phyloP scores from a whole-genome alignment of 106 monocot species.

The Agapanthus africanus region DNA sequence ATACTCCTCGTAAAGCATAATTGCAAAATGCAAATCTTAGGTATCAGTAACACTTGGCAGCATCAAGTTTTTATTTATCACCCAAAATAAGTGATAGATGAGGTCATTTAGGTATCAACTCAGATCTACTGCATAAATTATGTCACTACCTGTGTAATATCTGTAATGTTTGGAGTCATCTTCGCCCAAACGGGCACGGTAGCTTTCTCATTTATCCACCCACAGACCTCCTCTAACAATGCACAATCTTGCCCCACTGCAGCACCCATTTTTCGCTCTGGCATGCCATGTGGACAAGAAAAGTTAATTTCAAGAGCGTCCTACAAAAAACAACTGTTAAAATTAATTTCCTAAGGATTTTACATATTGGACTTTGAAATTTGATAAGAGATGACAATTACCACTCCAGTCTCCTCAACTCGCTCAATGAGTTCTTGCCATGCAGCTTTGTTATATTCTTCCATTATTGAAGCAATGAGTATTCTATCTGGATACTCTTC shows the following conservation, averaged over 20 bases:
- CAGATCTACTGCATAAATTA: too few relatives aligned
- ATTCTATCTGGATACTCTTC: conserved; percentile 86
- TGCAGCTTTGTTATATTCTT: conserved; percentile 89
- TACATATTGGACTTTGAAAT: too few relatives aligned
- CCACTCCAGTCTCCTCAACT: conserved; percentile 93
- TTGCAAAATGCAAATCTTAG: background rate
- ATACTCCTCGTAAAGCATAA: background rate
- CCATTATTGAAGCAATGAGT: conserved; percentile 96
- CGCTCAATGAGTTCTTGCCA: conserved; percentile 95
- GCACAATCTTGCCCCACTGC: conserved; percentile 97
- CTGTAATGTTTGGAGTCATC: conserved; percentile 97
- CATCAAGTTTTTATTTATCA: background rate
- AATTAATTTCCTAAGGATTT: too few relatives aligned
- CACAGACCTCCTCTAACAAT: conserved; percentile 84
- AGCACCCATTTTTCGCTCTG: conserved; percentile 97
- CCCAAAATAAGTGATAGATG: background rate
- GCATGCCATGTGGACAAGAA: conserved; percentile 99
- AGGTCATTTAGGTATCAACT: too few relatives aligned
- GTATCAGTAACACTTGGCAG: background rate
- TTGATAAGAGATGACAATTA: too few relatives aligned
- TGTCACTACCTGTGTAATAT: conserved; percentile 65
- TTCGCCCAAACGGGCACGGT: conserved; percentile 97
- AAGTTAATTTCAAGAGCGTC: conserved; percentile 98
- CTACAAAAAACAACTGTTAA: too few relatives aligned
- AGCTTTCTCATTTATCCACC: conserved; percentile 97